Conservation (phyloP, 129 eudicot genomes). For the Flaveria trinervia region DNA sequence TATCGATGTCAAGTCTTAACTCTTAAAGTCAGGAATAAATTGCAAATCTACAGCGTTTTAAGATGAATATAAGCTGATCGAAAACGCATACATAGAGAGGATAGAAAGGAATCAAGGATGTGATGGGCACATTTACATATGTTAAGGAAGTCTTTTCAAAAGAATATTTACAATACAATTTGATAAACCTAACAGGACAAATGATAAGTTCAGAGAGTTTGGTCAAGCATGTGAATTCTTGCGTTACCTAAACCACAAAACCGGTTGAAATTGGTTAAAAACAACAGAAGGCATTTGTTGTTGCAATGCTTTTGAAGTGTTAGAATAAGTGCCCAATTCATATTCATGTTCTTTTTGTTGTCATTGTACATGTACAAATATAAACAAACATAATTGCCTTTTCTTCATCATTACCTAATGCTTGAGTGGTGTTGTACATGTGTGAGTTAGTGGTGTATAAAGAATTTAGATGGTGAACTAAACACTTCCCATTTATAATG, state of each 20-base stretch:
- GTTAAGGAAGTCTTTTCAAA: neutral
- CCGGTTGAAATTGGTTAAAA: neutral
- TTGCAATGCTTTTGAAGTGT: neutral
- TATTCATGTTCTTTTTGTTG: neutral
- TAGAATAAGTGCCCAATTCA: neutral
- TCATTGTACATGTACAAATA: neutral
- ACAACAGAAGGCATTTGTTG: neutral
- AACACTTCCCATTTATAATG: neutral
- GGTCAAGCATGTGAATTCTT: neutral
- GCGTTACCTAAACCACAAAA: neutral
- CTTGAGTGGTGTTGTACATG: neutral
- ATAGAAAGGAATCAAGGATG: neutral
- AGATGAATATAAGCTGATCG: constrained; percentile 12
- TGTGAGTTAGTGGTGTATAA: neutral
- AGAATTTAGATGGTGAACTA: neutral
- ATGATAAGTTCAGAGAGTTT: neutral
- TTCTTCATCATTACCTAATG: neutral
- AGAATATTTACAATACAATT: neutral
- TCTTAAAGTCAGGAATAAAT: neutral
- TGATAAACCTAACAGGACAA: neutral
- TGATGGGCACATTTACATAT: neutral
- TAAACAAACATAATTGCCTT: neutral
- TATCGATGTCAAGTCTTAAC: neutral
- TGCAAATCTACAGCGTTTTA: neutral
- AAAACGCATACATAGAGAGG: constrained; percentile 5